Evolutionary conservation across 2,329 filamentous ascomycete genomes (phyloP).

Genomic region (Chrysoporthe puriensis): DNA sequence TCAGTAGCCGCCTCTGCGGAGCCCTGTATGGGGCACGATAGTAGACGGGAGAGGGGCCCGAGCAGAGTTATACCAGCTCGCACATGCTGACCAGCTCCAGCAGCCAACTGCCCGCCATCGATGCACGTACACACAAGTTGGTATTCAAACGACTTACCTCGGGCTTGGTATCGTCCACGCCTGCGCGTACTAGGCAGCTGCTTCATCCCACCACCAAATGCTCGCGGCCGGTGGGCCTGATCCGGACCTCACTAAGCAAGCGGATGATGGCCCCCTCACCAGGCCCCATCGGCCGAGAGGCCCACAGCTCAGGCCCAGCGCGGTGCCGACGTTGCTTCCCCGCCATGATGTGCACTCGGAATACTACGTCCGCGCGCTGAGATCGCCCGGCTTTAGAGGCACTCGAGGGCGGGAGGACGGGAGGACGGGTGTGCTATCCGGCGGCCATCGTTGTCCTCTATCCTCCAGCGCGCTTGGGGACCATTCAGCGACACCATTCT

Average conservation of each 20-base stretch:
- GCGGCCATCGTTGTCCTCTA: background rate
- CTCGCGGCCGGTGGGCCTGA: background rate
- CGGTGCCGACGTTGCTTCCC: background rate
- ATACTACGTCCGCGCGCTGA: constrained; percentile 1
- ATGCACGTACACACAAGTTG: background rate
- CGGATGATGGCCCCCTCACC: background rate
- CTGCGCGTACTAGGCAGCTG: background rate
- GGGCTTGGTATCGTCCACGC: background rate
- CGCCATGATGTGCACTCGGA: constrained; percentile 6
- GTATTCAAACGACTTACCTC: background rate
- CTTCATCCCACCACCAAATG: background rate
- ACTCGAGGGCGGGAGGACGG: background rate
- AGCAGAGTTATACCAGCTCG: constrained; percentile 1
- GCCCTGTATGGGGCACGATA: constrained; percentile 1
- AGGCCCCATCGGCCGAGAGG: background rate
- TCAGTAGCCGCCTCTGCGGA: background rate
- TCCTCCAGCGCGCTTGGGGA: background rate
- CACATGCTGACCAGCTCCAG: background rate
- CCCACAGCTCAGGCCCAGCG: background rate
- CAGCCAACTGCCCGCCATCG: background rate
- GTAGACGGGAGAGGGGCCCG: constrained; percentile 16
- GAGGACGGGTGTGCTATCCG: background rate
- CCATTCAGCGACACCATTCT: background rate
- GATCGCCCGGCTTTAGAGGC: background rate
- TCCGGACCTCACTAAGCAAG: background rate